Evolutionary conservation across 148 eudicot species (phyloP), one percentile per base, ranked within the genome.

Genomic region (Rheum nobile): DNA sequence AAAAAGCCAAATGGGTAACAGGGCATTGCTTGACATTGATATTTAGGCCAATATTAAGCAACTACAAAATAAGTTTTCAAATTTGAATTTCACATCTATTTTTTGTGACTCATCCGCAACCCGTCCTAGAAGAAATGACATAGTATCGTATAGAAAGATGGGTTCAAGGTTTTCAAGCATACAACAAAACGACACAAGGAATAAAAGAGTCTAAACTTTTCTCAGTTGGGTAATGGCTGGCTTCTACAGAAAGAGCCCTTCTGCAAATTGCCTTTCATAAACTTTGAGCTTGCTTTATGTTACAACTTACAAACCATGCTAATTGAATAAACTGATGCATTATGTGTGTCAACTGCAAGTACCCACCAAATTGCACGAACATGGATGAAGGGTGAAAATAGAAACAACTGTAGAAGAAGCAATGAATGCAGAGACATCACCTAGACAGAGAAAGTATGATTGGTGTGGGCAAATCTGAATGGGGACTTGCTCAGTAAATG

Each of bases 351-450:
- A n/a, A n/a, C n/a, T n/a, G n/a, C n/a, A n/a, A n/a, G n/a, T n/a
- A n/a, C n/a, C n/a, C n/a, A n/a, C n/a, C n/a, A n/a, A n/a, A n/a
- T n/a, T n/a, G n/a, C n/a, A n/a, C n/a, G n/a, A n/a, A n/a, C n/a
- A n/a, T n/a, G n/a, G n/a, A n/a, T 41, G 43, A 65, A 16, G n/a
- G 70, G 70, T 65, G 70, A 65, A 65, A 65, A 34, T 65, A 34
- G 70, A 31, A 34, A 65, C 34, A 65, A 17, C 70, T 65, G 39
- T 16, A 17, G 32, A 65, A 38, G 39, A 29, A 65, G 70, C 70
- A 65, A 65, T 65, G 70, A 65, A 65, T 65, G 70, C 70, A 65
- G 70, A 65, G 10, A 65, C 39, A 65, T 32, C 10, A 65, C 21
- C 22, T 65, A 34, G 39, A 65, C 69, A 32, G 32, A 65, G 19